These are phyloP conservation scores for Leccinum barrowsii DNA, from an alignment of 768 basidiomycete species.

Conservation along the genomic window DNA sequence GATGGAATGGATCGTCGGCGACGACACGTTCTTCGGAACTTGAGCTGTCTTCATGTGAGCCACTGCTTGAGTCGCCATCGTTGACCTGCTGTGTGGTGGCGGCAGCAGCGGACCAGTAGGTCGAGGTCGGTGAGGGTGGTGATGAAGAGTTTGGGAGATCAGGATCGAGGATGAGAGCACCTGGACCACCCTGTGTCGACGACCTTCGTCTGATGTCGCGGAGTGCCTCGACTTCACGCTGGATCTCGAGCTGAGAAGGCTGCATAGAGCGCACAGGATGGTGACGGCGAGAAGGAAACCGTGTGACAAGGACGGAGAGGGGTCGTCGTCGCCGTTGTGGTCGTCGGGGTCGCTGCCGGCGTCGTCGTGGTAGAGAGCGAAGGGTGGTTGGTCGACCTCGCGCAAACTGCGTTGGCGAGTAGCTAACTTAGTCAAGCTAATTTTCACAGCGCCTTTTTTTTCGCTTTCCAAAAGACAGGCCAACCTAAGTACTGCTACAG, in stretches of 20 bases:
- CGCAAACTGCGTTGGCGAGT: constrained; percentile 1
- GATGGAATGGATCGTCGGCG: constrained; percentile 77
- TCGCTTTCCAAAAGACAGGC: neutral
- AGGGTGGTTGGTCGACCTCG: neutral
- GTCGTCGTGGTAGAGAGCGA: constrained; percentile 6
- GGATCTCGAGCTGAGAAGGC: constrained; percentile 81
- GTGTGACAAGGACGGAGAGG: constrained; percentile 10
- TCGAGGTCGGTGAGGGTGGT: constrained; percentile 52
- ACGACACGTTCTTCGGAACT: constrained; percentile 33
- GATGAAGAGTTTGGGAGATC: constrained; percentile 80
- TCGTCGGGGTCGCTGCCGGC: constrained; percentile 6
- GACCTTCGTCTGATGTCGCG: constrained; percentile 84
- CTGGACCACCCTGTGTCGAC: constrained; percentile 66
- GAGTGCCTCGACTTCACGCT: constrained; percentile 81
- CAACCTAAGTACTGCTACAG: constrained; percentile 15
- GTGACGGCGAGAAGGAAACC: constrained; percentile 5
- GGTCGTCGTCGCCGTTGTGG: constrained; percentile 8
- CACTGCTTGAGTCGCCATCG: constrained; percentile 44
- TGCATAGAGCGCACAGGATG: constrained; percentile 42
- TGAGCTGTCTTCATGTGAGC: constrained; percentile 39
- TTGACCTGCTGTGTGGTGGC: constrained; percentile 33
- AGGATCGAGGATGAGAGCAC: constrained; percentile 82
- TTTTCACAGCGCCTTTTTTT: constrained; percentile 13
- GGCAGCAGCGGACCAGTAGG: constrained; percentile 44
- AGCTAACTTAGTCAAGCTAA: neutral